These are phyloP conservation scores for Chrysoporthe austroafricana DNA, from an alignment of 2,329 filamentous ascomycete species.

Conservation along the genomic window DNA sequence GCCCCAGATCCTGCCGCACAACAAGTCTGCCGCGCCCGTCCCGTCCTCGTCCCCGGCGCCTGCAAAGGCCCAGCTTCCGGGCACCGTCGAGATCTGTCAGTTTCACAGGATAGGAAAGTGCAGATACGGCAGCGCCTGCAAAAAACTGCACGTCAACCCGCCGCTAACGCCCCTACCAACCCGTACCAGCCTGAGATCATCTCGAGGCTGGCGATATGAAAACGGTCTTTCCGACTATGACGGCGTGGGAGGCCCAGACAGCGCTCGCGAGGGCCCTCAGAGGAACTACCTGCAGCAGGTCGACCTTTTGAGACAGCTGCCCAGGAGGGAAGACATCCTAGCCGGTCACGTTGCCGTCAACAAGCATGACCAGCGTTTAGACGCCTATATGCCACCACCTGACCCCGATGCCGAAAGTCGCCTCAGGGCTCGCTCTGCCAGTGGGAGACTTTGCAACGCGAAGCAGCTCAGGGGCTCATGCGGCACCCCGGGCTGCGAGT, in stretches of 20 bases:
- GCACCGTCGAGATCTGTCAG: constrained; percentile 33
- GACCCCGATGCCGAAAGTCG: constrained; percentile 27
- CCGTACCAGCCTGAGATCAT: constrained; percentile 8
- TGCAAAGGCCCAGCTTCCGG: constrained; percentile 16
- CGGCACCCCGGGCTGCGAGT: constrained; percentile 36
- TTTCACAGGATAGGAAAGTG: constrained; percentile 38
- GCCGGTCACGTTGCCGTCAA: constrained; percentile 37
- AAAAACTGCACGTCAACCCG: constrained; percentile 33
- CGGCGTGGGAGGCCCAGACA: constrained; percentile 19
- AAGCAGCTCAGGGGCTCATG: constrained; percentile 30
- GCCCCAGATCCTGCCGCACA: not conserved
- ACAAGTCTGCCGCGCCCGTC: constrained; percentile 5
- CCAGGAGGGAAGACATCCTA: constrained; percentile 35
- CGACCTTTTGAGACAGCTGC: constrained; percentile 28
- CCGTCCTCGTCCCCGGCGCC: not conserved
- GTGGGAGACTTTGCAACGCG: constrained; percentile 31
- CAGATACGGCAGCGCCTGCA: constrained; percentile 37
- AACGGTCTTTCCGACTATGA: constrained; percentile 20
- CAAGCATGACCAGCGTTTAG: constrained; percentile 35
- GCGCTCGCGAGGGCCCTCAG: constrained; percentile 15
- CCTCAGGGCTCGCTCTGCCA: constrained; percentile 33
- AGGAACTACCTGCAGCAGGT: constrained; percentile 16
- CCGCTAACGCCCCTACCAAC: not conserved
- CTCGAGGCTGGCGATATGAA: constrained; percentile 18
- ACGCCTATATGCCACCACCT: constrained; percentile 34